Evolutionary conservation across 345 rosid genomes (phyloP).

Genomic region (Hirschfeldia incana): DNA sequence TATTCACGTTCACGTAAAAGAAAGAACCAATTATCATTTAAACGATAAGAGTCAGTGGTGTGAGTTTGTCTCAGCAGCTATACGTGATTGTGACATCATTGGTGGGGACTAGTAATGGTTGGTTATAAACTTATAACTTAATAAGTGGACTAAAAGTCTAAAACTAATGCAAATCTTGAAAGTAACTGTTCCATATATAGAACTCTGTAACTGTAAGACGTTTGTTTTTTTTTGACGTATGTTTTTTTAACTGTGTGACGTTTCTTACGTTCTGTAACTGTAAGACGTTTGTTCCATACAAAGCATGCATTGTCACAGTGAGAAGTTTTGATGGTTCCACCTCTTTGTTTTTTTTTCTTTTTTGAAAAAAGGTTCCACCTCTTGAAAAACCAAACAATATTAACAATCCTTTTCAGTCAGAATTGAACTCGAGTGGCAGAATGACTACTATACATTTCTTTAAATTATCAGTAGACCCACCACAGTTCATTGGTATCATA

Average conservation of each 20-base stretch:
- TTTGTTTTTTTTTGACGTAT: not conserved
- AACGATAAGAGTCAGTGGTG: slow-evolving; percentile 1
- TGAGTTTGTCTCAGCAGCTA: slow-evolving; percentile 10
- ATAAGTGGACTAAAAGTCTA: not conserved
- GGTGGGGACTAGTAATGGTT: not conserved
- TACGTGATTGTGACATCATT: slow-evolving; percentile 23
- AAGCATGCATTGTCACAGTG: not conserved
- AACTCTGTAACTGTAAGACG: not conserved
- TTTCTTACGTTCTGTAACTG: not conserved
- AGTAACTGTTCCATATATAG: not conserved
- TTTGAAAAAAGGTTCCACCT: no score
- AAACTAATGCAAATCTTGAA: not conserved
- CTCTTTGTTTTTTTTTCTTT: no score
- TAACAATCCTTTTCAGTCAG: no score
- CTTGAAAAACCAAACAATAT: no score
- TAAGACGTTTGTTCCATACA: not conserved
- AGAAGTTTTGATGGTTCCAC: not conserved
- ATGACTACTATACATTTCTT: not conserved
- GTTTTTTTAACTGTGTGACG: not conserved
- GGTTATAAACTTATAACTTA: no score
- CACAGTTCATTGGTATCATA: not conserved
- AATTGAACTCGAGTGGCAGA: not conserved
- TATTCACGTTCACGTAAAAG: not conserved
- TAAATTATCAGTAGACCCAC: no score
- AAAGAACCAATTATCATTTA: not conserved